Conservation (phyloP, 164 flowering plant genomes). For the Chimonanthus praecox region DNA sequence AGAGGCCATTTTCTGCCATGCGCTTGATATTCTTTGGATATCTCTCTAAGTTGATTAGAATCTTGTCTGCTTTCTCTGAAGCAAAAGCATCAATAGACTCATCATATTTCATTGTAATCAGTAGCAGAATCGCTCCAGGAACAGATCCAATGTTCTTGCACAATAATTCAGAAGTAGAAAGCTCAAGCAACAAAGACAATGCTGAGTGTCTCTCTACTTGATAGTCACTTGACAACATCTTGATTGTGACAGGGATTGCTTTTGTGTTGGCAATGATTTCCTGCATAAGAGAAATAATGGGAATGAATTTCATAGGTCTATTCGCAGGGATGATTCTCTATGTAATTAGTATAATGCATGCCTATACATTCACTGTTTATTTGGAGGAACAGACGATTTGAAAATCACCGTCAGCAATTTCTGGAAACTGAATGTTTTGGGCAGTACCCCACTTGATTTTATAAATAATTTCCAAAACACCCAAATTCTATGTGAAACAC, state of each 20-base stretch:
- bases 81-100: slow-evolving; percentile 37
- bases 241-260: slow-evolving; percentile 33
- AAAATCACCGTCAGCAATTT: no score
- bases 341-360: no score
- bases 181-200: slow-evolving; percentile 48
- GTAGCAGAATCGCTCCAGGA: slow-evolving; percentile 59
- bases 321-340: no score
- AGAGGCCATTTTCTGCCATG: slow-evolving; percentile 76
- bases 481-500: no score
- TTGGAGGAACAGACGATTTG: no score
- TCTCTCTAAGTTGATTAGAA: slow-evolving; percentile 53
- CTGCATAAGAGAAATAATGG: slow-evolving; percentile 27
- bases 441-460: no score
- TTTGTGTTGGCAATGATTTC: slow-evolving; percentile 34
- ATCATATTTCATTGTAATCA: slow-evolving; percentile 50
- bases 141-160: slow-evolving; percentile 45
- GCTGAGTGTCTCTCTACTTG: slow-evolving; percentile 39
- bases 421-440: no score
- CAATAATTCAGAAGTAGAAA: slow-evolving; percentile 39
- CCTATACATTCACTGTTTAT: no score
- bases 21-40: slow-evolving; percentile 50
- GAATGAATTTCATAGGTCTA: background rate
- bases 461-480: no score
- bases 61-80: slow-evolving; percentile 47
- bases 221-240: slow-evolving; percentile 46